Percentiles rank a stretch among this genome's conserved stretches.
Conservation (phyloP, 1,284 basidiomycete species). For the Tylopilus sp. region DNA sequence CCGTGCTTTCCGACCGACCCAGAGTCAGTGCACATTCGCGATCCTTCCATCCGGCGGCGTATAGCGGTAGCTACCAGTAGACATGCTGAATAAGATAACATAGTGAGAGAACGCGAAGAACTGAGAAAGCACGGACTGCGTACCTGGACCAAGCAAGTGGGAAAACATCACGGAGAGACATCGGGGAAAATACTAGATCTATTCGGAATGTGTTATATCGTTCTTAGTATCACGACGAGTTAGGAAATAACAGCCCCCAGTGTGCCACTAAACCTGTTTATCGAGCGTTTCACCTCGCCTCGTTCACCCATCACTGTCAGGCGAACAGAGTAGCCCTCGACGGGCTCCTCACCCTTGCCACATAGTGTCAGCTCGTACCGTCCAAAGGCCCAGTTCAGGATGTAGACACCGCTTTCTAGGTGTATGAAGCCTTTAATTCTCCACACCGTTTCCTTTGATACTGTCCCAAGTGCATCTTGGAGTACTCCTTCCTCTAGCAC, state of each 20-base stretch:
- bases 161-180: constrained; percentile 48
- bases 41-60: constrained; percentile 57
- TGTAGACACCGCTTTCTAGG: constrained; percentile 49
- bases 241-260: constrained; percentile 42
- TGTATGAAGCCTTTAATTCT: constrained; percentile 81
- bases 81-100: constrained; percentile 40
- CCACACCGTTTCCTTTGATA: constrained; percentile 72
- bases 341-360: constrained; percentile 33
- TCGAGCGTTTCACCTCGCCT: constrained; percentile 68
- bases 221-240: constrained; percentile 13
- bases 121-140: constrained; percentile 4
- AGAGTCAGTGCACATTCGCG: constrained; percentile 42
- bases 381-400: constrained; percentile 91
- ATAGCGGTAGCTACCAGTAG: constrained; percentile 63
- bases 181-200: constrained; percentile 9
- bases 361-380: constrained; percentile 66
- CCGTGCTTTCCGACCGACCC: constrained; percentile 17
- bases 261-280: constrained; percentile 54
- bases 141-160: constrained; percentile 54
- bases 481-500: constrained; percentile 41
- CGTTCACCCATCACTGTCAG: constrained; percentile 87
- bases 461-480: constrained; percentile 44
- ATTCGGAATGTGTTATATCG: too few species aligned
- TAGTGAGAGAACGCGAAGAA: constrained; percentile 1
- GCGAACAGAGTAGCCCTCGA: constrained; percentile 43